Evolutionary conservation across 176 grass and related monocot species (phyloP).

Genomic region (Phyllostachys edulis): DNA sequence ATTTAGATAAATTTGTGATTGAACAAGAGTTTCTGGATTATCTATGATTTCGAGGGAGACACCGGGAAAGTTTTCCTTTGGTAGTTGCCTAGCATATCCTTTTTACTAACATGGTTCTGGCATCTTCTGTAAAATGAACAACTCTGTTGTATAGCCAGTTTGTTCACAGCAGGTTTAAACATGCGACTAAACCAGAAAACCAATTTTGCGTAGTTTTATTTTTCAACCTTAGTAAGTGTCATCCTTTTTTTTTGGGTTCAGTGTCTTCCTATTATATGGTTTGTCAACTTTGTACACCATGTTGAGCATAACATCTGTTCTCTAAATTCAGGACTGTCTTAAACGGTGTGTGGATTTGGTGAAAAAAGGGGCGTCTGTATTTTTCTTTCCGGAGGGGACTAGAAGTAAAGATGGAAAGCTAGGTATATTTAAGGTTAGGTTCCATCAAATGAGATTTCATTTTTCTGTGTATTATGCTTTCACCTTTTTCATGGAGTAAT

Average conservation of each 20-base stretch:
- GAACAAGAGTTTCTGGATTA: not conserved
- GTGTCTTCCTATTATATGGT: not conserved
- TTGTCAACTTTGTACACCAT: conserved; percentile 6
- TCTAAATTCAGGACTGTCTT: conserved; percentile 74
- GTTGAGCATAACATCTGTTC: not conserved
- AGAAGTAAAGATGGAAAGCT: conserved; percentile 89
- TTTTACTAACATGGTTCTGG: not conserved
- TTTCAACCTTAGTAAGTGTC: not conserved
- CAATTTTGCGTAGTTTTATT: not conserved
- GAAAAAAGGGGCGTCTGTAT: conserved; percentile 77
- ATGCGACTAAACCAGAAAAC: not conserved
- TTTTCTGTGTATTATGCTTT: conserved; percentile 3
- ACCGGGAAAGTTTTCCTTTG: not conserved
- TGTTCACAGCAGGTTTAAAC: not conserved
- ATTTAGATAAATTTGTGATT: not conserved
- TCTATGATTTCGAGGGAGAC: not conserved
- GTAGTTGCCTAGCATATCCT: not conserved
- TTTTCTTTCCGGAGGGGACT: conserved; percentile 98
- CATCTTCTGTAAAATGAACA: conserved; percentile 6
- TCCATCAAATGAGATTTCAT: not conserved
- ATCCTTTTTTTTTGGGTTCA: not conserved
- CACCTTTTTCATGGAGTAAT: not conserved
- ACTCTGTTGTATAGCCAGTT: not conserved
- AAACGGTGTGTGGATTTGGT: conserved; percentile 82
- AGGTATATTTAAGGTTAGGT: conserved; percentile 86